Evolutionary conservation across 371 early-diverging fungal genomes (phyloP), one percentile per base, ranked within the genome.

Genomic region (Mortierella sp.): DNA sequence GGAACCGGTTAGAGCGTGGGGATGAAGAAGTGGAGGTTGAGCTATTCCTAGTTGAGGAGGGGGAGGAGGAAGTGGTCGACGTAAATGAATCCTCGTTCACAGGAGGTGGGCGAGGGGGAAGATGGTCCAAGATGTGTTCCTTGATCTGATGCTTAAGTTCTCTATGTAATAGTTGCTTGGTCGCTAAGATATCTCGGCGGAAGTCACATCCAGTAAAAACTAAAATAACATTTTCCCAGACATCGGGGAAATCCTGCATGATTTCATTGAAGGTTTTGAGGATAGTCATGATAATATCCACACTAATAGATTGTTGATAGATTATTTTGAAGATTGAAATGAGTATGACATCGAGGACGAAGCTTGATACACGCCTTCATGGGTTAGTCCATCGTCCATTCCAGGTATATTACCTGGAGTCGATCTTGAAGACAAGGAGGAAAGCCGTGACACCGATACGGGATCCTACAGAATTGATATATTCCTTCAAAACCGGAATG

Each of bases 191-290:
- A 30, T 70, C 63, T 28, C 70, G 70, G 5, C 51, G 43, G 72
- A 75, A 85, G 61, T 87, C 87, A 5, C 84, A 84, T 39, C 84
- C 66, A 2, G 87, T 87, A 66, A 87, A 87, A 10, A 87, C 87
- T 0, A 87, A 62, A 28, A 87, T 64, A 12, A 85, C 84, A 70
- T 87, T 78, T 16, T 85, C 66, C 86, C 87, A 86, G 77, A 84
- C 86, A n/a, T 69, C 66, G n/a, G 83, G 76, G 37, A 81, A 69
- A 20, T 79, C 75, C 32, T 74, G 40, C 85, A 86, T 87, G 83
- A 87, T 79, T 2, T 75, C 72, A 20, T 83, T 76, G 57, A 87
- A 87, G 22, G 74, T 60, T 35, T 83, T 68, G n/a, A 87, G 62
- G 37, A 85, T 83, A 4, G 68, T 68, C 51, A 78, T 59, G 49